phyloP scores from a whole-genome alignment of 495 filamentous ascomycete genomes.

The Copromyces sp. region DNA sequence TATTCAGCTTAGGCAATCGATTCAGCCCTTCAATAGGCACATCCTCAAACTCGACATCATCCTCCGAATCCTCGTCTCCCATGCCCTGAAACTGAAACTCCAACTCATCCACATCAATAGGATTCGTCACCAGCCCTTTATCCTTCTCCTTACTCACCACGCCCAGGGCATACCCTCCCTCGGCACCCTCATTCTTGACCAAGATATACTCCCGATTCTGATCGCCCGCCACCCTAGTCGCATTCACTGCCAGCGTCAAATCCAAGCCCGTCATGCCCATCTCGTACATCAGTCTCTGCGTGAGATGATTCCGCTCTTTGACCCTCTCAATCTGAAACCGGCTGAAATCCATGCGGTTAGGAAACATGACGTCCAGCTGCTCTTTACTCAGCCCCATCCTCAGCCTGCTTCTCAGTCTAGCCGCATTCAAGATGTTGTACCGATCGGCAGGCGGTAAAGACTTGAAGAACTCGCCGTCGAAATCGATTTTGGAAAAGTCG shows the following conservation, averaged over 20 bases:
- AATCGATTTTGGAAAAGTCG: slow-evolving; percentile 97
- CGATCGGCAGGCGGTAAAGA: slow-evolving; percentile 83
- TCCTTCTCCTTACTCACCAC: slow-evolving; percentile 77
- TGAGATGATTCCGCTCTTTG: slow-evolving; percentile 83
- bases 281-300: slow-evolving; percentile 88
- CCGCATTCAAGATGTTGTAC: slow-evolving; percentile 95
- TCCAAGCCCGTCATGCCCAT: slow-evolving; percentile 78
- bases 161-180: slow-evolving; percentile 94
- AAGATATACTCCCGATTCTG: slow-evolving; percentile 88
- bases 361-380: slow-evolving; percentile 91
- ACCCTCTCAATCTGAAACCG: slow-evolving; percentile 94
- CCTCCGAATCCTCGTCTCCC: slow-evolving; percentile 42
- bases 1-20: slow-evolving; percentile 56
- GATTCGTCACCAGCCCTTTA: slow-evolving; percentile 61
- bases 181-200: slow-evolving; percentile 87
- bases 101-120: slow-evolving; percentile 79
- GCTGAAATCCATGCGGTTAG: slow-evolving; percentile 94
- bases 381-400: slow-evolving; percentile 96
- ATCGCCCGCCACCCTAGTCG: slow-evolving; percentile 69
- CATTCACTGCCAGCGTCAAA: slow-evolving; percentile 49
- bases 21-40: slow-evolving; percentile 93
- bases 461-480: slow-evolving; percentile 84
- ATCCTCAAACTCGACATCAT: slow-evolving; percentile 80
- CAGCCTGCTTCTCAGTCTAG: slow-evolving; percentile 71
- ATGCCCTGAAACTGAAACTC: slow-evolving; percentile 47